These are phyloP conservation scores for Trichoderma gracile DNA, from an alignment of 2,329 filamentous ascomycete genomes.

Conservation along the genomic window DNA sequence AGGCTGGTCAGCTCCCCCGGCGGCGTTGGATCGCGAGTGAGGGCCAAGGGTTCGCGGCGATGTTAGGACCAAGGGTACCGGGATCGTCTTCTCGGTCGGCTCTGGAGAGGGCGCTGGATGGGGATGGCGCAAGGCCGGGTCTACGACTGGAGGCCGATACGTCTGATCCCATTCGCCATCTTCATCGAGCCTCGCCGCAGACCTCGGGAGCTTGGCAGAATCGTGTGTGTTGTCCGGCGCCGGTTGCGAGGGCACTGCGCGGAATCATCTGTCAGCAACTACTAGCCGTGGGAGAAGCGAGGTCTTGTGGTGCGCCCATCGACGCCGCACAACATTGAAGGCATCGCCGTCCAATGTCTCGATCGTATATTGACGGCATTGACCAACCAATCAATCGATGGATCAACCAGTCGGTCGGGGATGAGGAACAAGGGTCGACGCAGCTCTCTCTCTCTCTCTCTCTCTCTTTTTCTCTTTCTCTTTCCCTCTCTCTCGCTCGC, in stretches of 20 bases:
- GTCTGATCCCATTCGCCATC: conserved; percentile 57
- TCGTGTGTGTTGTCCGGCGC: conserved; percentile 57
- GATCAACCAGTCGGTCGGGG: background rate
- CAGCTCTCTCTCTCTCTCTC: background rate
- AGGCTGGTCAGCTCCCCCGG: conserved; percentile 52
- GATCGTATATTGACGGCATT: no score
- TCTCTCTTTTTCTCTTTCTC: background rate
- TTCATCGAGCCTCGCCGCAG: conserved; percentile 54
- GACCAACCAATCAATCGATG: background rate
- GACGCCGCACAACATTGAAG: background rate
- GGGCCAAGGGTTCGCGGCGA: conserved; percentile 46
- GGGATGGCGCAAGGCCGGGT: conserved; percentile 44
- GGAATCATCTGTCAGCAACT: conserved; percentile 27
- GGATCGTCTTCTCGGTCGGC: conserved; percentile 55
- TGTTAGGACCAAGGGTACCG: conserved; percentile 34
- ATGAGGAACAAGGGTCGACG: background rate
- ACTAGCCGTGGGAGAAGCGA: background rate
- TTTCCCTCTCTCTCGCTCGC: no score
- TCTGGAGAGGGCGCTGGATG: conserved; percentile 54
- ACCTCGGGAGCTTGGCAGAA: conserved; percentile 52
- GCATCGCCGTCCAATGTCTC: background rate
- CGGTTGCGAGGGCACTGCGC: conserved; percentile 59
- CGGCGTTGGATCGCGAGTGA: conserved; percentile 41
- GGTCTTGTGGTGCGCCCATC: conserved; percentile 2
- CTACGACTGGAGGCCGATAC: conserved; percentile 49